phyloP scores from a whole-genome alignment of 2,329 filamentous ascomycete species.

The Alternaria ethzedia region DNA sequence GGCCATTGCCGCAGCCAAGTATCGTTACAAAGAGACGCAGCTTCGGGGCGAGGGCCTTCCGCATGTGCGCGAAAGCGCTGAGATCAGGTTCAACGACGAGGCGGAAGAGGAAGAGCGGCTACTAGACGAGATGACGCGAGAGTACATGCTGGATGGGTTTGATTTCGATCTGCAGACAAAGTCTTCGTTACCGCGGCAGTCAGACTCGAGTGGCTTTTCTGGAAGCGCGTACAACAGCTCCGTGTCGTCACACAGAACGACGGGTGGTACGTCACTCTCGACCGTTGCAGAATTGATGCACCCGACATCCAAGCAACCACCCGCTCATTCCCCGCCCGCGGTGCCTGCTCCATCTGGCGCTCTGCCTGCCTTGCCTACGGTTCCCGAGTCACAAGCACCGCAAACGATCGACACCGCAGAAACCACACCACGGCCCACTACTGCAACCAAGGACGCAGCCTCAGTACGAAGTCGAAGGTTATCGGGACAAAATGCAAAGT shows the following conservation, averaged over 20 bases:
- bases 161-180: slow-evolving; percentile 73
- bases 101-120: slow-evolving; percentile 59
- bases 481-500: slow-evolving; percentile 79
- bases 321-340: slow-evolving; percentile 37
- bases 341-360: slow-evolving; percentile 39
- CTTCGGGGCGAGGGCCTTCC: slow-evolving; percentile 56
- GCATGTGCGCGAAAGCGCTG: slow-evolving; percentile 47
- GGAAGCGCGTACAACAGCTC: slow-evolving; percentile 82
- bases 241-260: slow-evolving; percentile 73
- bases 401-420: slow-evolving; percentile 33
- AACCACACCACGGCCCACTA: slow-evolving; percentile 35
- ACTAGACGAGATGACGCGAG: slow-evolving; percentile 86
- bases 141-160: slow-evolving; percentile 83
- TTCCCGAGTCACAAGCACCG: slow-evolving; percentile 38
- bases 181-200: slow-evolving; percentile 75
- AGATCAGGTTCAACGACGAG: slow-evolving; percentile 45
- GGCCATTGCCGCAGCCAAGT: slow-evolving; percentile 65
- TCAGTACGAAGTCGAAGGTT: slow-evolving; percentile 77
- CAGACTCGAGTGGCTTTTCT: slow-evolving; percentile 81
- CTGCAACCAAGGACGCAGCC: slow-evolving; percentile 34
- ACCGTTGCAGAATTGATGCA: slow-evolving; percentile 71
- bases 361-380: slow-evolving; percentile 36
- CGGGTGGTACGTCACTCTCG: slow-evolving; percentile 70
- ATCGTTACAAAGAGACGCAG: slow-evolving; percentile 60
- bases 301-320: slow-evolving; percentile 44